A percentile compares a stretch with the other conserved stretches of the same genome.
Conservation (phyloP, 345 rosid species). For the rapeseed (Brassica napus) region DNA sequence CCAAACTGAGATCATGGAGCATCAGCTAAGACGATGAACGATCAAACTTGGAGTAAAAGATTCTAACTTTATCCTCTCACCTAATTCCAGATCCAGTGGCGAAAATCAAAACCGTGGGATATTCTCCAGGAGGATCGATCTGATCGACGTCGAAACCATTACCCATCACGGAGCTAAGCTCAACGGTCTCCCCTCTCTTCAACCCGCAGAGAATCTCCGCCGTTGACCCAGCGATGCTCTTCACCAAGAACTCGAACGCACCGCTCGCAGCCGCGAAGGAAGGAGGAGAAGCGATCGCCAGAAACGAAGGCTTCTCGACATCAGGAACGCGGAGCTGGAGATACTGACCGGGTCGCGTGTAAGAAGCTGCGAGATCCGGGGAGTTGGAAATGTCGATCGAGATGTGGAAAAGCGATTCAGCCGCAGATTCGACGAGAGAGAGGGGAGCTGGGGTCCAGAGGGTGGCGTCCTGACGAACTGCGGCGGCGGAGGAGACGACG, state of each 20-base stretch:
- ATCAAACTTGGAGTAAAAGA: conserved; percentile 1
- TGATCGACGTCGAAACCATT: conserved; percentile 66
- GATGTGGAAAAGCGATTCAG: conserved; percentile 84
- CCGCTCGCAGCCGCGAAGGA: conserved; percentile 54
- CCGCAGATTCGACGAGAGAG: conserved; percentile 58
- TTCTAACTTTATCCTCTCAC: conserved; percentile 35
- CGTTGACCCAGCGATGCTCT: conserved; percentile 78
- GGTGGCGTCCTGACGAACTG: conserved; percentile 70
- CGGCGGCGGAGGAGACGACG: conserved; percentile 53
- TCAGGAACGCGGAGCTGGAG: conserved; percentile 83
- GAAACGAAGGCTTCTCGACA: conserved; percentile 65
- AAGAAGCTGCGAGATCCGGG: conserved; percentile 66
- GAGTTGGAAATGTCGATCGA: conserved; percentile 72
- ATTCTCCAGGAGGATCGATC: conserved; percentile 68
- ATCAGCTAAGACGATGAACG: conserved; percentile 9
- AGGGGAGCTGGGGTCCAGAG: conserved; percentile 78
- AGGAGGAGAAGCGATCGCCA: conserved; percentile 92
- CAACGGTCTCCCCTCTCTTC: conserved; percentile 80
- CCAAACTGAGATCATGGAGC: neutral
- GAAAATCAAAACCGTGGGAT: conserved; percentile 70
- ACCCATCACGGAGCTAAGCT: conserved; percentile 78
- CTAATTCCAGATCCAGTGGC: conserved; percentile 98
- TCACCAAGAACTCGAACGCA: conserved; percentile 82
- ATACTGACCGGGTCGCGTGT: conserved; percentile 80
- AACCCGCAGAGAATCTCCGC: conserved; percentile 85